These are phyloP conservation scores for Mycena amicta DNA, from an alignment of 768 basidiomycete genomes.

Conservation along the genomic window DNA sequence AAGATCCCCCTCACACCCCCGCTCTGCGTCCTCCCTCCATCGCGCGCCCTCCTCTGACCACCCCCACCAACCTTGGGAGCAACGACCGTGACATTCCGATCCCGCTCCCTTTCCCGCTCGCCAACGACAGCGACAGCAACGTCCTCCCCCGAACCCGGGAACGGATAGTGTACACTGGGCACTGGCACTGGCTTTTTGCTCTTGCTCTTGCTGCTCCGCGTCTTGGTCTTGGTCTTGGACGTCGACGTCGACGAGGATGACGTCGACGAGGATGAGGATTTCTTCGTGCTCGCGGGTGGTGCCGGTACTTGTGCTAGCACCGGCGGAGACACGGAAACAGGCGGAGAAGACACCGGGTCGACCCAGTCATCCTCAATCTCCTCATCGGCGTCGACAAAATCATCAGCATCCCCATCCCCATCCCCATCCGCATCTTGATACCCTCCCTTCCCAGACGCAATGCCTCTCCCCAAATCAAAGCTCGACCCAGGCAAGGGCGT, in stretches of 20 bases:
- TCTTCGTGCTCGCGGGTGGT: constrained; percentile 18
- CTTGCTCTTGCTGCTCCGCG: constrained; percentile 41
- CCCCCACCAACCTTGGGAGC: constrained; percentile 19
- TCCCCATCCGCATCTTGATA: constrained; percentile 32
- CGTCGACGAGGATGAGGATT: constrained; percentile 4
- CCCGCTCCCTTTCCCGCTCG: constrained; percentile 13
- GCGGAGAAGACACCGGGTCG: constrained; percentile 43
- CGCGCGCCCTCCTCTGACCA: constrained; percentile 60
- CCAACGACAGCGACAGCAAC: constrained; percentile 28
- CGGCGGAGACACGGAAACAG: constrained; percentile 40
- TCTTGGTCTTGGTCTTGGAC: constrained; percentile 18
- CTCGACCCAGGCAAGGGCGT: constrained; percentile 60
- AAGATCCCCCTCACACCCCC: constrained; percentile 81
- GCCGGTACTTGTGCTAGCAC: constrained; percentile 10
- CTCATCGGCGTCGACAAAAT: constrained; percentile 50
- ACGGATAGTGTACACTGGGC: constrained; percentile 60
- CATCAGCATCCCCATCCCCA: constrained; percentile 37
- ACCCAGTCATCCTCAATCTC: constrained; percentile 65
- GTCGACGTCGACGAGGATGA: background rate
- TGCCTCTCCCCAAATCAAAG: constrained; percentile 38
- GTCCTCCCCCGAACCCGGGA: constrained; percentile 56
- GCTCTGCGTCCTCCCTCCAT: constrained; percentile 84
- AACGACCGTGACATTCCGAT: constrained; percentile 21
- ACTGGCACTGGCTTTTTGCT: constrained; percentile 43
- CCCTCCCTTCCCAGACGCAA: constrained; percentile 28